phyloP scores from a whole-genome alignment of 768 basidiomycete species.

The Trametes sanguinea region DNA sequence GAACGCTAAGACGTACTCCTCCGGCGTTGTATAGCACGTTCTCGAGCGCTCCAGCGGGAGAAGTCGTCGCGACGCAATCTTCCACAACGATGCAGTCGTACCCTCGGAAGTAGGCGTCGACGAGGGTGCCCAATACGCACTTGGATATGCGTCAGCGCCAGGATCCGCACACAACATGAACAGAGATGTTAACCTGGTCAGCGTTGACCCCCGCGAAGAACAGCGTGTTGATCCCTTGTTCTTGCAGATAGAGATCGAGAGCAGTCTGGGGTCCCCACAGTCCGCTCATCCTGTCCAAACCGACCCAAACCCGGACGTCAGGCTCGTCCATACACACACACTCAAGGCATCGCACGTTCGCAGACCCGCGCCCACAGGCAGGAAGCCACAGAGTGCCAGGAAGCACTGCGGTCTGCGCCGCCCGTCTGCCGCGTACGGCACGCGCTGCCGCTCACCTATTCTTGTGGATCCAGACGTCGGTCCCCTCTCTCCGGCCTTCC shows the following conservation, averaged over 20 bases:
- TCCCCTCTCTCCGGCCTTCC: slow-evolving; percentile 52
- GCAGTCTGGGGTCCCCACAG: slow-evolving; percentile 66
- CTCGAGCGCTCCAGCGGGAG: slow-evolving; percentile 55
- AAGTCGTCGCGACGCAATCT: slow-evolving; percentile 65
- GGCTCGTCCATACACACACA: background rate
- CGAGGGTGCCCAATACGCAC: slow-evolving; percentile 67
- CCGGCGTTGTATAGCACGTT: slow-evolving; percentile 59
- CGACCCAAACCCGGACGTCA: background rate
- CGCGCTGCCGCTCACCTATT: slow-evolving; percentile 46
- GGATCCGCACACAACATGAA: background rate
- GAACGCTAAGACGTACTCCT: slow-evolving; percentile 43
- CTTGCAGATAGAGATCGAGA: slow-evolving; percentile 61
- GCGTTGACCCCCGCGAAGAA: slow-evolving; percentile 68
- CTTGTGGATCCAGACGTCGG: slow-evolving; percentile 74
- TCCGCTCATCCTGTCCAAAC: slow-evolving; percentile 56
- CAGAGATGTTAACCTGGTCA: slow-evolving; percentile 50
- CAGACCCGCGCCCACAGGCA: background rate
- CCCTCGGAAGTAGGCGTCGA: slow-evolving; percentile 64
- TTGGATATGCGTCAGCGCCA: slow-evolving; percentile 25
- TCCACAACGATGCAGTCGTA: slow-evolving; percentile 62
- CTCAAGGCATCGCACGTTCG: slow-evolving; percentile 1
- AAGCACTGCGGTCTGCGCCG: background rate
- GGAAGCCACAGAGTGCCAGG: too few species aligned
- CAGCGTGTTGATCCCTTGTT: slow-evolving; percentile 62
- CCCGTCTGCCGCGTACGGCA: background rate